Base-by-base conservation (phyloP, 495 filamentous ascomycete species). In the Pyronema omphalodes region DNA sequence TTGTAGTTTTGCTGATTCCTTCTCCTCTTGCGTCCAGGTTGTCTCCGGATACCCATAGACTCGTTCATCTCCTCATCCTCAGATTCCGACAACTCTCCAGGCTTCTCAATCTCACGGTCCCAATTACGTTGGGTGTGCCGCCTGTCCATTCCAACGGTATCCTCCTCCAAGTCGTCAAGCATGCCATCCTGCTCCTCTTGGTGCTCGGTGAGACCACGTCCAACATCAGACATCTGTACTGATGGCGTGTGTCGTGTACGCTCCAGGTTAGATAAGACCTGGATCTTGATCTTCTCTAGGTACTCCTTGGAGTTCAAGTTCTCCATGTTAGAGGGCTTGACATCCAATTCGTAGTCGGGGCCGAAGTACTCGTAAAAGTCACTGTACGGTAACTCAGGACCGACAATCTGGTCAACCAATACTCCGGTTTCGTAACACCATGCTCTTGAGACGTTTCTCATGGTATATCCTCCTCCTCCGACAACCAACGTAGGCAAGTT, bases 351-450 rank as follows among this genome's bases (percentile, higher is more conserved):
- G 65, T 91, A 99, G 62, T 99, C 91, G 0, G 91, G 91, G 7
- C 83, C 88, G 62, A 94, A 99, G 63, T 99, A 96, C 85, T 95
- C 88, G 67, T 99, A 99, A 66, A 96, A 99, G 62, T 99, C 91
- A 53, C 94, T 96, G 66, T 84, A 99, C 0, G 91, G 91, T n/a
- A 99, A 72, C 1, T 85, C 79, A 0, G 82, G 74, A 11, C 75
- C 74, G 70, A 99, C 81, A 48, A 80, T 74, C 23, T 86, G 76
- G 35, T 84, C 85, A 12, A 96, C 86, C 15, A 96, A 77, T 34
- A 85, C 74, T 55, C 93, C 93, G 6, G 91, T 96, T 67, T 99
- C 91, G 65, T 79, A 96, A 5, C 91, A 88, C 91, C 91, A 99
- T 5, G 91, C 94, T 53, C 93, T 81, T 17, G 89, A 85, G 33